Evolutionary conservation across 2,329 filamentous ascomycete genomes (phyloP), one percentile per base, ranked within the genome.

Genomic region (Monosporascus cannonballus): DNA sequence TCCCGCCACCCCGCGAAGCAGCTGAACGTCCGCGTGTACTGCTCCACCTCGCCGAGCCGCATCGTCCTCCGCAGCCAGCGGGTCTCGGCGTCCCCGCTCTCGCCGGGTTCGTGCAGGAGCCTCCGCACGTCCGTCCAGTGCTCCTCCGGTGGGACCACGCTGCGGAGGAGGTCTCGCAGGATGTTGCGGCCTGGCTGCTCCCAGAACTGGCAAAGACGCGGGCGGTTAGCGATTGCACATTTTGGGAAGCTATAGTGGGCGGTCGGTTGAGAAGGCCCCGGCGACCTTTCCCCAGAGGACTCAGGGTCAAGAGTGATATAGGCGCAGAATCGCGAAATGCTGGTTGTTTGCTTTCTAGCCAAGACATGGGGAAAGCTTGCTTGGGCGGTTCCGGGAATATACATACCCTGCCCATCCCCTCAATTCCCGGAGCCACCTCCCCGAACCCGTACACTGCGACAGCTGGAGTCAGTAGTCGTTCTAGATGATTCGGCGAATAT

Each of bases 11-110:
- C 76, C 61, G 75, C 75, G 65, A 76, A 84, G 41, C 76, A 71
- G 63, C 81, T 85, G 64, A 80, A 86, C 0, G 84, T 86, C 57
- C 79, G 70, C 52, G 78, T 65, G 66, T 85, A 87, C n/a, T 74
- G 75, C 69, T 84, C 82, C 51, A 83, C 74, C 60, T 81, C 74
- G 1, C 78, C 79, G 22, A 87, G 67, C 52, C 70, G 81, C 66
- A 83, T 69, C 50, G 59, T 75, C 68, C 73, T 79, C 48, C 72
- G 68, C 71, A 85, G 73, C 71, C 84, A 79, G 49, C 70, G 59
- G 52, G 71, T 60, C 54, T 69, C 62, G 48, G 68, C 64, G 51
- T 64, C 60, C 8, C 73, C 75, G 27, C 65, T 55, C 24, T 66
- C 66, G 4, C 73, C 74, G 3, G 83, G 80, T 60, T 85, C 79